Evolutionary conservation across 192 early-diverging fungal species (phyloP).

Genomic region (Dimargaris cristalligena): DNA sequence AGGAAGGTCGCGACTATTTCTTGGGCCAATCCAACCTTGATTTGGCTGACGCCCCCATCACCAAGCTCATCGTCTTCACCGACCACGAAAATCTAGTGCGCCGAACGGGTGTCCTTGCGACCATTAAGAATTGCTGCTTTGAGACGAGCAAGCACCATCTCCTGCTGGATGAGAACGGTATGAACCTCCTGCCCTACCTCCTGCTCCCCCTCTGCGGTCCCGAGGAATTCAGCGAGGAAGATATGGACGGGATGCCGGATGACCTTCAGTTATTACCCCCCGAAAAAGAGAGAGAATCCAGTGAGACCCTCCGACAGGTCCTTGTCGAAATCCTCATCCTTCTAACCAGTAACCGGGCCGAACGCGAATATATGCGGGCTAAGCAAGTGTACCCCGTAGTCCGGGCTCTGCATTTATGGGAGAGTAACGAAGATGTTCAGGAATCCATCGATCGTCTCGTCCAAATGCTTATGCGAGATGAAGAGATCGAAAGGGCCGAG

Average conservation of each 20-base stretch:
- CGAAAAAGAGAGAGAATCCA: conserved; percentile 56
- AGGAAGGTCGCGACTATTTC: conserved; percentile 51
- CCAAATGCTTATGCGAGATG: conserved; percentile 73
- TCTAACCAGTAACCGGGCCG: conserved; percentile 52
- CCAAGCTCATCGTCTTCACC: conserved; percentile 72
- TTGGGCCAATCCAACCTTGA: conserved; percentile 36
- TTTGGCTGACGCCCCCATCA: conserved; percentile 51
- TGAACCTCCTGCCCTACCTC: conserved; percentile 75
- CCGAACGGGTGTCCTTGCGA: conserved; percentile 71
- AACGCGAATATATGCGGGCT: conserved; percentile 61
- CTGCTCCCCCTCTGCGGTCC: conserved; percentile 80
- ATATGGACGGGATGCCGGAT: conserved; percentile 84
- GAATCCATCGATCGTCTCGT: conserved; percentile 65
- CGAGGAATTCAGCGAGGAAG: conserved; percentile 82
- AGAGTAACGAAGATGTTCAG: conserved; percentile 48
- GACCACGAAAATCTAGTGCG: conserved; percentile 71
- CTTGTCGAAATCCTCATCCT: conserved; percentile 70
- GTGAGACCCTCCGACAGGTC: conserved; percentile 36
- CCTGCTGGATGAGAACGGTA: conserved; percentile 46
- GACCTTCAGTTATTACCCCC: conserved; percentile 74
- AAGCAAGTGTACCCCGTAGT: conserved; percentile 77
- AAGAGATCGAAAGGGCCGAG: conserved; percentile 27
- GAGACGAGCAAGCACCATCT: conserved; percentile 45
- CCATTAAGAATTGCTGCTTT: conserved; percentile 85
- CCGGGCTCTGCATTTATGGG: conserved; percentile 60